These are phyloP conservation scores for Magnusiomyces clavatus DNA, from an alignment of 1,139 yeast species.

Conservation along the genomic window DNA sequence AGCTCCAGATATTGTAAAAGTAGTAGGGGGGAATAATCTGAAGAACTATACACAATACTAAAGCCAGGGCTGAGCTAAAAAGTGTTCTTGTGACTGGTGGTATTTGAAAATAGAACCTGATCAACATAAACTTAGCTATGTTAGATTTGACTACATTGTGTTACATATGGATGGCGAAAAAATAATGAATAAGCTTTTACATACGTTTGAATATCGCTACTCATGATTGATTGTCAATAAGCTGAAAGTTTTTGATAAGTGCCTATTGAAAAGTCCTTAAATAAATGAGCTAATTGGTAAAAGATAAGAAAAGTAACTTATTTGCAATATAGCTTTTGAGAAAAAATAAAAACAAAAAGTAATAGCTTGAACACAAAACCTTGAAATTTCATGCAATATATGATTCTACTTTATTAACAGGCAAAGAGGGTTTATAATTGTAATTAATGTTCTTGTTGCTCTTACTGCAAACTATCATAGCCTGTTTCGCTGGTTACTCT, in stretches of 20 bases:
- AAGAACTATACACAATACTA: conserved; percentile 21
- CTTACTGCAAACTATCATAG: no score
- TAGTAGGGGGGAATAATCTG: conserved; percentile 17
- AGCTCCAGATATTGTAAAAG: conserved; percentile 27
- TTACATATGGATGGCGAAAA: background rate
- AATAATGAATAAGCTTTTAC: background rate
- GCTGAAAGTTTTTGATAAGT: no score
- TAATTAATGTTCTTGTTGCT: no score
- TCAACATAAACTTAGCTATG: background rate
- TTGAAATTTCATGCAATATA: no score
- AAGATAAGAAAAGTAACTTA: background rate
- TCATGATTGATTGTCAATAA: background rate
- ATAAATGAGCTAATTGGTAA: background rate
- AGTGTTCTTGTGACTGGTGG: conserved; percentile 28
- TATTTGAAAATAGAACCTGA: conserved; percentile 18
- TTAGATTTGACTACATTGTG: background rate
- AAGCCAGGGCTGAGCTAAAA: conserved; percentile 20
- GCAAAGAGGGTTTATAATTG: no score
- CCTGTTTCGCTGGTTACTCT: no score
- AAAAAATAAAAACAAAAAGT: no score
- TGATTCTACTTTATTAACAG: no score
- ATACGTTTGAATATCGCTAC: background rate
- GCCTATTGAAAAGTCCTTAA: background rate
- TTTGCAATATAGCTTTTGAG: no score
- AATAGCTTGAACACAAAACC: no score